Conservation (phyloP, 495 filamentous ascomycete species). For the Daldinia grandis region DNA sequence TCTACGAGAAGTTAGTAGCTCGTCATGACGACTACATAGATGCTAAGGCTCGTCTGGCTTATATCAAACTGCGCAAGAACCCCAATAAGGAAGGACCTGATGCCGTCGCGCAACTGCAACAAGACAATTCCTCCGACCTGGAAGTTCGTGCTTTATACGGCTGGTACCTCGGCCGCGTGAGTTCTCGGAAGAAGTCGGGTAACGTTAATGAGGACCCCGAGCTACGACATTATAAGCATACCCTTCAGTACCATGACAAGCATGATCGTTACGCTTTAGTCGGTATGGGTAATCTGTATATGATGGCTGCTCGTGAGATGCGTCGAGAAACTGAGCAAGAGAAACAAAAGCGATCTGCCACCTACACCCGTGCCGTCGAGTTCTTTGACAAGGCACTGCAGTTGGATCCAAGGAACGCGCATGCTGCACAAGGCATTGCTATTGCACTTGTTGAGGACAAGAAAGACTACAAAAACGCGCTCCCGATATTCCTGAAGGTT, state of each 20-base stretch:
- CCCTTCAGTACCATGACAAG: conserved; percentile 91
- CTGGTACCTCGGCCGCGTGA: conserved; percentile 83
- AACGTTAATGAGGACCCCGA: conserved; percentile 91
- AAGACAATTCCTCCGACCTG: conserved; percentile 79
- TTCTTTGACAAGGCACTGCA: conserved; percentile 98
- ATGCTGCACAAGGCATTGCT: conserved; percentile 93
- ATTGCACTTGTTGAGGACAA: conserved; percentile 94
- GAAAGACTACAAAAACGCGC: conserved; percentile 80
- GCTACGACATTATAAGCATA: conserved; percentile 94
- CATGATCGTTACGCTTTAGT: conserved; percentile 94
- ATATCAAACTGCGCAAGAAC: conserved; percentile 84
- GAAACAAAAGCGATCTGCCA: conserved; percentile 84
- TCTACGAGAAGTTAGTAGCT: conserved; percentile 83
- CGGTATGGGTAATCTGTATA: conserved; percentile 94
- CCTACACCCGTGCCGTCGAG: conserved; percentile 90
- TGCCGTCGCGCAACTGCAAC: conserved; percentile 79
- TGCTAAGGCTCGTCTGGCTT: conserved; percentile 84
- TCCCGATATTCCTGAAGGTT: conserved; percentile 87
- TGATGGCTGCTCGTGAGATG: conserved; percentile 91
- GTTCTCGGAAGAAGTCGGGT: conserved; percentile 77
- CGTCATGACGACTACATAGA: conserved; percentile 92
- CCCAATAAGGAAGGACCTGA: conserved; percentile 88
- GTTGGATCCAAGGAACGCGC: conserved; percentile 90
- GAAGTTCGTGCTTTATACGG: conserved; percentile 92
- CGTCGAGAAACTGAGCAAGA: conserved; percentile 86